phyloP scores from a whole-genome alignment of 805 yeast species.

The Tetrapisispora pingtungensis region DNA sequence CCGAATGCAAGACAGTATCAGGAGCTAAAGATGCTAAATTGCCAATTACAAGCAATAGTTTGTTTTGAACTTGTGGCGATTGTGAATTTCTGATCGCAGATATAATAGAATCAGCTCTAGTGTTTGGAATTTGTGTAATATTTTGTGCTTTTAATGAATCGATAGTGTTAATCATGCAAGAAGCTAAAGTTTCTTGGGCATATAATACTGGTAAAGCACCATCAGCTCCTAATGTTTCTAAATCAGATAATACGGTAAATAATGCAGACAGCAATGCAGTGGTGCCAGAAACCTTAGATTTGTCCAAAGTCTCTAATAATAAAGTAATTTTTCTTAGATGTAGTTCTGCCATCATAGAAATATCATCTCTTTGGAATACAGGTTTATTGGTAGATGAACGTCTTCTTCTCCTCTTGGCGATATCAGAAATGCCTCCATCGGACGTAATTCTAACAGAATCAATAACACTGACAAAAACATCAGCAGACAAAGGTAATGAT shows the following conservation, averaged over 20 bases:
- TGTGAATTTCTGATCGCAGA: constrained; percentile 80
- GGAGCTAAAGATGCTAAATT: constrained; percentile 83
- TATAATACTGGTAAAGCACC: constrained; percentile 86
- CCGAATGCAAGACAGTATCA: constrained; percentile 84
- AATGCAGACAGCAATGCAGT: constrained; percentile 41
- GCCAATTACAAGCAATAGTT: constrained; percentile 73
- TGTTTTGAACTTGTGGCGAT: constrained; percentile 92
- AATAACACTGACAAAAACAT: constrained; percentile 49
- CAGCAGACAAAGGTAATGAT: constrained; percentile 43
- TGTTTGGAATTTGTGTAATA: constrained; percentile 47
- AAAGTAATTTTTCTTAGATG: constrained; percentile 73
- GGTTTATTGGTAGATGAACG: constrained; percentile 67
- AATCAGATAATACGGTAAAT: constrained; percentile 57
- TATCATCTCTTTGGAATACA: constrained; percentile 57
- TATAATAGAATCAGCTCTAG: constrained; percentile 85
- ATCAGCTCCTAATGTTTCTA: constrained; percentile 79
- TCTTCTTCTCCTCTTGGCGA: constrained; percentile 70
- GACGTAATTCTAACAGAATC: constrained; percentile 48
- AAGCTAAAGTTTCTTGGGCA: constrained; percentile 82
- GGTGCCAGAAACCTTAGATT: constrained; percentile 24
- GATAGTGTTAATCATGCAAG: constrained; percentile 69
- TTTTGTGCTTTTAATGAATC: constrained; percentile 38
- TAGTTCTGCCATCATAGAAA: constrained; percentile 62
- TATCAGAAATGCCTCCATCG: constrained; percentile 30
- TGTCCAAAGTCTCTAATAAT: constrained; percentile 70